Conservation (phyloP, 129 eudicot genomes). For the Helianthus tuberosus region DNA sequence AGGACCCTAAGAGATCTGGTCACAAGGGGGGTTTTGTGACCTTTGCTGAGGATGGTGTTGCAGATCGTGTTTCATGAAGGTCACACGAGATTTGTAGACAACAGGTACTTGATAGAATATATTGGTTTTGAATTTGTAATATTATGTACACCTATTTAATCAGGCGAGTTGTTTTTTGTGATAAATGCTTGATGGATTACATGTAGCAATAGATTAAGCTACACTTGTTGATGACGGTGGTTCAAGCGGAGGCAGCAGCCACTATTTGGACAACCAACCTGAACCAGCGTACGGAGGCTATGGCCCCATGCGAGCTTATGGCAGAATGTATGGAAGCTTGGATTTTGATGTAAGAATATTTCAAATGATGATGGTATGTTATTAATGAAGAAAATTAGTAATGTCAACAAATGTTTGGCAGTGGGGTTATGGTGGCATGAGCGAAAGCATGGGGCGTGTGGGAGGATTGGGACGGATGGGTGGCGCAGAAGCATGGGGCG, state of each 20-base stretch:
- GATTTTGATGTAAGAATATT: slow-evolving; percentile 90
- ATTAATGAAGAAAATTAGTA: too few species aligned
- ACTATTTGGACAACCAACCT: slow-evolving; percentile 61
- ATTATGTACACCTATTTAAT: too few species aligned
- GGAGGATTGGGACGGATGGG: slow-evolving; percentile 54
- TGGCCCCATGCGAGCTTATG: slow-evolving; percentile 85
- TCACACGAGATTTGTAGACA: slow-evolving; percentile 98
- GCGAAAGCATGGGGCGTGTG: slow-evolving; percentile 38
- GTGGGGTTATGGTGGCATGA: slow-evolving; percentile 81
- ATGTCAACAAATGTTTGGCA: slow-evolving; percentile 37
- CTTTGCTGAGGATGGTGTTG: slow-evolving; percentile 99
- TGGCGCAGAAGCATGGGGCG: too few species aligned
- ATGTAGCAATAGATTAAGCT: slow-evolving; percentile 99
- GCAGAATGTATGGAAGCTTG: slow-evolving; percentile 87
- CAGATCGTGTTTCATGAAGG: slow-evolving; percentile 90
- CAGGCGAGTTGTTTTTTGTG: background rate
- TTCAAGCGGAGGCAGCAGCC: slow-evolving; percentile 56
- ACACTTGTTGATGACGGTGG: slow-evolving; percentile 96
- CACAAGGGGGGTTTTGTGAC: slow-evolving; percentile 99
- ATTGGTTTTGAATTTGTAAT: too few species aligned
- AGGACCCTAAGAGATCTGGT: slow-evolving; percentile 92
- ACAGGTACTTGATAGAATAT: too few species aligned
- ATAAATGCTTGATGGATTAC: slow-evolving; percentile 23
- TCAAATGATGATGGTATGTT: too few species aligned
- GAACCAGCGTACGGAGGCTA: slow-evolving; percentile 67